A percentile compares a stretch with the other conserved stretches of the same genome.
Conservation (phyloP, 2,329 filamentous ascomycete genomes). For the Arthrobotrys conoides region DNA sequence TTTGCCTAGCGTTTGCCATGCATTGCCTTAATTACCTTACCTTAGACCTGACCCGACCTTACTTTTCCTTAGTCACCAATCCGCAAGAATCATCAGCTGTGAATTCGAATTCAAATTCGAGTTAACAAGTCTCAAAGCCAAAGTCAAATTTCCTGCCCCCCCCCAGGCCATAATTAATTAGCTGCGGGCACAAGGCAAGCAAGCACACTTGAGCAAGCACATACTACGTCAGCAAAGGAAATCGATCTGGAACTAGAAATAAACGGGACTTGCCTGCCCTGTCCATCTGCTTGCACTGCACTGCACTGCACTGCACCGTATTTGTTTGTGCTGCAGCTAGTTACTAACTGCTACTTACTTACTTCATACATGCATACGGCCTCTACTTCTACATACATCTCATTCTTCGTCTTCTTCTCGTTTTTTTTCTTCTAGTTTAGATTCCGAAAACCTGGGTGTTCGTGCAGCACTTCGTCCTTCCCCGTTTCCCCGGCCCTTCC, state of each 20-base stretch:
- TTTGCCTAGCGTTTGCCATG: not conserved
- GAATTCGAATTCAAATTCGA: not conserved
- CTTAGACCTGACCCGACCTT: not conserved
- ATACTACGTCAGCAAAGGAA: constrained; percentile 22
- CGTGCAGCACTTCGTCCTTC: constrained; percentile 41
- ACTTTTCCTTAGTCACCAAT: not conserved
- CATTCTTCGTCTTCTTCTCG: not conserved
- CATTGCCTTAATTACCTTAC: constrained; percentile 1
- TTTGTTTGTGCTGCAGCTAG: constrained; percentile 2
- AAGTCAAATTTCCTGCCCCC: constrained; percentile 14
- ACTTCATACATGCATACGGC: not conserved
- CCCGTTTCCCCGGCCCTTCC: constrained; percentile 39
- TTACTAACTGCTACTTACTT: not conserved
- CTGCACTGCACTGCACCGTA: constrained; percentile 9
- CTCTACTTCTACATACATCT: not conserved
- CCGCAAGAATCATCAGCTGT: not conserved
- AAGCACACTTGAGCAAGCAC: not conserved
- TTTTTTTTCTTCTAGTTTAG: constrained; percentile 10
- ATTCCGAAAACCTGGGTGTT: constrained; percentile 57
- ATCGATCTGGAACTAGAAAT: constrained; percentile 1
- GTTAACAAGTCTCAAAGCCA: constrained; percentile 1
- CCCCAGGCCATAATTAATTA: not conserved
- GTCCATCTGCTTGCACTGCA: not conserved
- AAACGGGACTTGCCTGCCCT: not conserved
- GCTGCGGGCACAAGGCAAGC: not conserved